A percentile compares a stretch with the other conserved stretches of the same genome.
Conservation (phyloP, 495 filamentous ascomycete genomes). For the Physcia stellaris region DNA sequence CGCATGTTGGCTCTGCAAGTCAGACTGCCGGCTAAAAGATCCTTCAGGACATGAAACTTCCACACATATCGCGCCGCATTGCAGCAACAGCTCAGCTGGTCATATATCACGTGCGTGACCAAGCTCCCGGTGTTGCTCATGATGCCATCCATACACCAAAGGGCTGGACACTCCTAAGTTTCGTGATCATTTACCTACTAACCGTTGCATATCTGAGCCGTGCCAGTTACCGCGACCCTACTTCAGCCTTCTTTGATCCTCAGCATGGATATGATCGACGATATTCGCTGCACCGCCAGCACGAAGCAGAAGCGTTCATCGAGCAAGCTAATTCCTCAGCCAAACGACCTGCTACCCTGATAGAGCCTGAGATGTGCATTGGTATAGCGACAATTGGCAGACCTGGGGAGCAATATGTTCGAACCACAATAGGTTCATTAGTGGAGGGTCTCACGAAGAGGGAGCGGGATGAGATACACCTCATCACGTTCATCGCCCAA, state of each 20-base stretch:
- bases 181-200: no score
- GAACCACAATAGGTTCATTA: slow-evolving; percentile 32
- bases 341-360: not conserved
- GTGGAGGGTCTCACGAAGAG: slow-evolving; percentile 27
- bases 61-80: no score
- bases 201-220: no score
- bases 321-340: slow-evolving; percentile 6
- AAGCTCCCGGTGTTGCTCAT: no score
- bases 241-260: slow-evolving; percentile 26
- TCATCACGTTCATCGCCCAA: slow-evolving; percentile 37
- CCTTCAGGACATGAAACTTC: no score
- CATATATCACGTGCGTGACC: no score
- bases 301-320: slow-evolving; percentile 21
- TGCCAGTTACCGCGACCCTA: slow-evolving; percentile 28
- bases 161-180: no score
- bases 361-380: not conserved
- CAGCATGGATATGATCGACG: slow-evolving; percentile 21
- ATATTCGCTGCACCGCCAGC: slow-evolving; percentile 25
- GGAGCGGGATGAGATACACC: slow-evolving; percentile 29
- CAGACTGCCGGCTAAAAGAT: no score
- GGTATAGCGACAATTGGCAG: not conserved
- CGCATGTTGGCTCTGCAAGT: no score
- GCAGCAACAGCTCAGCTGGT: no score
- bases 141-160: no score
- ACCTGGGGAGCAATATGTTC: no score